Evolutionary conservation across 805 yeast species (phyloP).

Genomic region (Ogataea siamensis): DNA sequence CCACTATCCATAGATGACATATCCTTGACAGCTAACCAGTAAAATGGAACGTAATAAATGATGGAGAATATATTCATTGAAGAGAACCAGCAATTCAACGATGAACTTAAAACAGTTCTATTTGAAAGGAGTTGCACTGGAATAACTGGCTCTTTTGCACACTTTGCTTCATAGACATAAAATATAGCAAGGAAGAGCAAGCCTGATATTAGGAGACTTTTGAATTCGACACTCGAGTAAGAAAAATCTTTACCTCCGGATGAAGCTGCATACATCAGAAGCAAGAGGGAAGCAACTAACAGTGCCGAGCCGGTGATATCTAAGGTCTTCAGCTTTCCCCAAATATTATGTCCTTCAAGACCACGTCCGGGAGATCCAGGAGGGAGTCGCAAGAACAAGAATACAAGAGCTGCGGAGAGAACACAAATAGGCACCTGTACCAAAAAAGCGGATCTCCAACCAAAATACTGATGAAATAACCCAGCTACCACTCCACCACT

Average conservation of each 20-base stretch:
- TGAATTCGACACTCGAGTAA: conserved; percentile 44
- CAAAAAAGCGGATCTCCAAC: conserved; percentile 67
- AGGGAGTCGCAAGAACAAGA: conserved; percentile 38
- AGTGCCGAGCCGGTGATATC: conserved; percentile 65
- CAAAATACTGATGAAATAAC: conserved; percentile 45
- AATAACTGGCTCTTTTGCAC: conserved; percentile 63
- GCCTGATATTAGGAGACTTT: conserved; percentile 35
- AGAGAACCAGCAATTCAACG: conserved; percentile 66
- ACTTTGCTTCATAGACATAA: conserved; percentile 46
- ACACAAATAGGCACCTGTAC: conserved; percentile 53
- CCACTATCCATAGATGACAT: conserved; percentile 36
- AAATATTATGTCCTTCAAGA: conserved; percentile 41
- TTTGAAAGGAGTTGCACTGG: conserved; percentile 59
- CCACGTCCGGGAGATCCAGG: conserved; percentile 53
- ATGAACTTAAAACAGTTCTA: conserved; percentile 61
- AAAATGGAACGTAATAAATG: conserved; percentile 71
- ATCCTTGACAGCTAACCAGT: conserved; percentile 36
- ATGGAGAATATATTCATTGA: conserved; percentile 66
- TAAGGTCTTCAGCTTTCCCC: conserved; percentile 52
- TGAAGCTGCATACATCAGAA: conserved; percentile 64
- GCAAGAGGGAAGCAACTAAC: conserved; percentile 55
- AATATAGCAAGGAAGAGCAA: conserved; percentile 39
- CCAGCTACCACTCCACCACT: conserved; percentile 70
- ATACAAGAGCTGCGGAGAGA: conserved; percentile 39
- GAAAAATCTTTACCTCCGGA: conserved; percentile 58